Base-by-base conservation (phyloP, 2,329 filamentous ascomycete genomes). In the Stemphylium lycopersici region DNA sequence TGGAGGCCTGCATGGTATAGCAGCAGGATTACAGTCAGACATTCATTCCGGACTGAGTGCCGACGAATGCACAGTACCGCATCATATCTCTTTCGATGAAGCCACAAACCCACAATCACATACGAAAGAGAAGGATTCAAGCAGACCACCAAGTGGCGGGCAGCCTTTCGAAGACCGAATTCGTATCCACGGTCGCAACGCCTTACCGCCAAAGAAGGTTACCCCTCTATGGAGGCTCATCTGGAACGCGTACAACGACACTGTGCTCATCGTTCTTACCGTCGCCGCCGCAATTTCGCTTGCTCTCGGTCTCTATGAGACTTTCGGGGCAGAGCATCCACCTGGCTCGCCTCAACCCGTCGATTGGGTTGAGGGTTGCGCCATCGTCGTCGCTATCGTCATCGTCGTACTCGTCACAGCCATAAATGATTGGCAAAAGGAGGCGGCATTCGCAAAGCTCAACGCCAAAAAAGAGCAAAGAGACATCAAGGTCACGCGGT, bases 191-290 rank as follows among this genome's bases (percentile, higher is more conserved):
- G 80, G 82, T 40, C 81, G 82, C 59, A 90, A 90, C 63, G 74
- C 78, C 11, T 76, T 90, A 18, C 87, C 87, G 0, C 81, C 84
- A 38, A 85, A 87, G 68, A 87, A 89, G 70, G 78, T 81, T 2
- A 86, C 84, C 24, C 81, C 84, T 2, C 80, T 90, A 36, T 79
- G 84, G 63, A 78, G 77, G 53, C 69, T 90, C 6, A 80, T 87
- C 54, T 90, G 87, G 87, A 83, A 83, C 57, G 87, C 88, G 2
- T 90, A 89, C 71, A 88, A 90, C 62, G 89, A 91, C 73, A 89
- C 88, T 60, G 86, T 91, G 32, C 82, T 91, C 34, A 87, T 91
- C 34, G 76, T 91, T 5, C 76, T 91, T 55, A 88, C 87, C 0
- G 80, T 85, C 32, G 88, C 88, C 8, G 89, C 88, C 1, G 77